Conservation (phyloP, 2,329 filamentous ascomycete species). For the Paracorniculantispora psalliotae region DNA sequence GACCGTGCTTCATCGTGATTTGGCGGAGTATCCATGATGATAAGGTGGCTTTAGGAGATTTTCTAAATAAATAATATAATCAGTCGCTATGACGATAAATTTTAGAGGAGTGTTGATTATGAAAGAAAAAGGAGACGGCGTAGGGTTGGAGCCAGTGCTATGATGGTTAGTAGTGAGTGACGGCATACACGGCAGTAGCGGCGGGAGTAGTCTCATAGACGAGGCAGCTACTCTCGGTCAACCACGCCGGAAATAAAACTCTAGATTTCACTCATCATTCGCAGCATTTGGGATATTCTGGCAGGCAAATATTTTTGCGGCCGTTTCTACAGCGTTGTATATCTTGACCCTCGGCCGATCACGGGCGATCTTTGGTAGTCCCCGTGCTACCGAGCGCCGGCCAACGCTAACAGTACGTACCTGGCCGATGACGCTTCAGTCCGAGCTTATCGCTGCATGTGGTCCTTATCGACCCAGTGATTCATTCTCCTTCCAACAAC, state of each 20-base stretch:
- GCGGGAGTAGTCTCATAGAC: too few species aligned
- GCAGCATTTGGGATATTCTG: too few species aligned
- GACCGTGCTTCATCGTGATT: neutral
- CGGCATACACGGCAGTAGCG: too few species aligned
- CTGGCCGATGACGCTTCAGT: constrained; percentile 10
- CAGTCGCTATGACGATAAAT: neutral
- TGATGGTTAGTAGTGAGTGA: neutral
- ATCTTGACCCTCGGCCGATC: neutral
- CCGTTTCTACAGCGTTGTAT: too few species aligned
- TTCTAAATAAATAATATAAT: neutral
- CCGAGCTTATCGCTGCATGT: constrained; percentile 5
- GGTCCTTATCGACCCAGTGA: constrained; percentile 3
- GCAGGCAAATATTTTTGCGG: too few species aligned
- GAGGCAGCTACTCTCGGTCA: neutral
- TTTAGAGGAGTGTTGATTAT: neutral
- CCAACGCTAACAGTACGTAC: neutral
- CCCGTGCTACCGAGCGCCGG: neutral
- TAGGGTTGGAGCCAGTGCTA: neutral
- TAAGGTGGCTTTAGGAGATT: neutral
- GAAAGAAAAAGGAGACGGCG: too few species aligned
- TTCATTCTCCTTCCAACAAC: neutral
- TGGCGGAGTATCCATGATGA: neutral
- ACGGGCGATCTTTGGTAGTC: neutral
- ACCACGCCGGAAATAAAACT: too few species aligned
- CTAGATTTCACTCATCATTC: too few species aligned